Evolutionary conservation across 257 asterid genomes (phyloP).

Genomic region (Lycium ferocissimum): DNA sequence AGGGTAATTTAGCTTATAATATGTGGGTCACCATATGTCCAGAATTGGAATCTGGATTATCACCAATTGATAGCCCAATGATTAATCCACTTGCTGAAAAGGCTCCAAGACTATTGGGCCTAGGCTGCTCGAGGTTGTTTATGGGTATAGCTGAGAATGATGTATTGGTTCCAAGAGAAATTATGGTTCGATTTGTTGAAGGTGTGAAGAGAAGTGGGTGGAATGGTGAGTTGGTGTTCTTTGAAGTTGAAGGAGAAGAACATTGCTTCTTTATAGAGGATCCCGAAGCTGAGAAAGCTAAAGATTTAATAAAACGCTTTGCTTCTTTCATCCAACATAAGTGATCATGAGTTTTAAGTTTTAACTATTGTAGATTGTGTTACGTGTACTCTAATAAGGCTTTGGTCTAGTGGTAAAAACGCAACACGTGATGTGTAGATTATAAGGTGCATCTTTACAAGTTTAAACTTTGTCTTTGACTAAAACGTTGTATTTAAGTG

Average conservation of each 20-base stretch:
- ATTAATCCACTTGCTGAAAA: slow-evolving; percentile 24
- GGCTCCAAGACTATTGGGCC: slow-evolving; percentile 20
- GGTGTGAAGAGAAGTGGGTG: slow-evolving; percentile 60
- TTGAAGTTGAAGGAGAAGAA: slow-evolving; percentile 56
- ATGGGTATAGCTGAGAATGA: slow-evolving; percentile 43
- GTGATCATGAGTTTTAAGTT: not conserved
- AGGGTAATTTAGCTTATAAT: not conserved
- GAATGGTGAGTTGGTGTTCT: slow-evolving; percentile 59
- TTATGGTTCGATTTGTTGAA: slow-evolving; percentile 42
- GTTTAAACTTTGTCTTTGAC: too few species aligned
- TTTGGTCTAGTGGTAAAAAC: too few species aligned
- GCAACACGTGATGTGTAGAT: too few species aligned
- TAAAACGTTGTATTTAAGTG: too few species aligned
- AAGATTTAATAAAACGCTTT: slow-evolving; percentile 43
- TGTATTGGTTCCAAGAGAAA: slow-evolving; percentile 23
- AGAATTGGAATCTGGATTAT: not conserved
- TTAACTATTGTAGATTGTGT: not conserved
- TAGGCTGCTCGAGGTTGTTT: slow-evolving; percentile 27
- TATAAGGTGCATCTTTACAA: too few species aligned
- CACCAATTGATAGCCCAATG: slow-evolving; percentile 26
- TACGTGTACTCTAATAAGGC: too few species aligned
- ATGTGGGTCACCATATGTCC: not conserved
- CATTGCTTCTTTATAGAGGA: slow-evolving; percentile 46
- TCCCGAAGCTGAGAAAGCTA: slow-evolving; percentile 43
- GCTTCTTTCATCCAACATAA: slow-evolving; percentile 41